Evolutionary conservation across 2,329 filamentous ascomycete genomes (phyloP).

Genomic region (Penicillium concentricum): DNA sequence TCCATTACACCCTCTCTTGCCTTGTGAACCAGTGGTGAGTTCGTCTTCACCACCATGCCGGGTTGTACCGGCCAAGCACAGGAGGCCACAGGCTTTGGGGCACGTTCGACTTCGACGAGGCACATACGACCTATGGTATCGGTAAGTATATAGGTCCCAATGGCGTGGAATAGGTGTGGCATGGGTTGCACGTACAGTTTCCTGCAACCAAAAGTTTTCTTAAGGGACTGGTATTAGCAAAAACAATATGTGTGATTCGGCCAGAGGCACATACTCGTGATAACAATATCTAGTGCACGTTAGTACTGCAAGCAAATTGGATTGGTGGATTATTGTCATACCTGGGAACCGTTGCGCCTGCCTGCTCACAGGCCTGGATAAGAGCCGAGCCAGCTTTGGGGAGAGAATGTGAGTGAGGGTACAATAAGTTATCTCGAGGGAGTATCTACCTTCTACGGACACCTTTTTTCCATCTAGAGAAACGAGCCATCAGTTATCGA

Average conservation of each 20-base stretch:
- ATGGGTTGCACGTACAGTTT: slow-evolving; percentile 63
- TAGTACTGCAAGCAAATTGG: slow-evolving; percentile 28
- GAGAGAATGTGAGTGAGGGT: slow-evolving; percentile 24
- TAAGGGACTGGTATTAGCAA: slow-evolving; percentile 28
- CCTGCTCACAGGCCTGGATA: slow-evolving; percentile 99
- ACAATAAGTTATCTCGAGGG: slow-evolving; percentile 3
- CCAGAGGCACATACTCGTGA: slow-evolving; percentile 70
- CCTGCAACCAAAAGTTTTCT: slow-evolving; percentile 98
- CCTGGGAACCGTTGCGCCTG: slow-evolving; percentile 84
- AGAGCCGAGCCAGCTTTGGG: slow-evolving; percentile 83
- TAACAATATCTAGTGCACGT: slow-evolving; percentile 79
- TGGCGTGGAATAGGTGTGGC: neutral
- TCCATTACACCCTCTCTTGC: slow-evolving; percentile 99
- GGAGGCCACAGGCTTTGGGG: slow-evolving; percentile 95
- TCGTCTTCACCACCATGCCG: slow-evolving; percentile 98
- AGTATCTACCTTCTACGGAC: slow-evolving; percentile 80
- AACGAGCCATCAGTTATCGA: slow-evolving; percentile 32
- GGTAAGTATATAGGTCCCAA: slow-evolving; percentile 6
- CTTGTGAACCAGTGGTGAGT: slow-evolving; percentile 94
- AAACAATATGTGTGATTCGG: slow-evolving; percentile 6
- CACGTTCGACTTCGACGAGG: slow-evolving; percentile 93
- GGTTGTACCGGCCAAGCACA: slow-evolving; percentile 98
- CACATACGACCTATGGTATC: slow-evolving; percentile 73
- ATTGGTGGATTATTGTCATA: slow-evolving; percentile 40
- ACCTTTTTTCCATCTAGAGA: slow-evolving; percentile 90